Evolutionary conservation across 495 filamentous ascomycete genomes (phyloP), one percentile per base, ranked within the genome.

Genomic region (Staphylotrichum longicolle): DNA sequence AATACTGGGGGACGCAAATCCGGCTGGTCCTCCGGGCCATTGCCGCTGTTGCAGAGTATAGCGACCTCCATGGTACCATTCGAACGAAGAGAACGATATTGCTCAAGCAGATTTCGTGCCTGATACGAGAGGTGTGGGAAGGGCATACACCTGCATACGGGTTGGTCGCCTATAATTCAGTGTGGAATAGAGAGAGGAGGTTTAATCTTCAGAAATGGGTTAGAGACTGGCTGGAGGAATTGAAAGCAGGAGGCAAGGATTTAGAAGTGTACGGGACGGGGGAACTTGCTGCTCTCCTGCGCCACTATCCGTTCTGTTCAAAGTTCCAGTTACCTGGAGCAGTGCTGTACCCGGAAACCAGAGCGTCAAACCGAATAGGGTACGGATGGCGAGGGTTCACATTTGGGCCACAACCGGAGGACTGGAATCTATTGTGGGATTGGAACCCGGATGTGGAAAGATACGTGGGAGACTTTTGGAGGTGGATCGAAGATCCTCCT

Each of bases 371-470:
- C 1, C 30, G 9, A 3, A 3, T 33, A 4, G 50, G 3, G 4
- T 39, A 12, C 30, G 7, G 7, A 7, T 53, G 33, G 50, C 40
- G 35, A 8, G 35, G 50, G 10, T 9, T 53, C 7, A 53, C 50
- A 3, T 37, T 40, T 20, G 50, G 50, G 5, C n/a, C 50, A 11
- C 33, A 34, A 14, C 50, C 50, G 7, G 5, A 53, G 33, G 50
- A 53, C 12, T 53, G 50, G 50, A 37, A 4, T 15, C 33, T 39
- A 2, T 9, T 8, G 5, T 53, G 50, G 50, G 50, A 53, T 5
- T 53, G 50, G 50, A 33, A 53, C 34, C 50, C 50, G 3, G 50
- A 53, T 10, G 50, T 53, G 33, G 50, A 34, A 8, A 12, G 12
- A 5, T n/a, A 39, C 3, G 34, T 20, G 12, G 50, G 50, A 40